Evolutionary conservation across 176 grass and related monocot species (phyloP), one percentile per base, ranked within the genome.

Genomic region (Raddia distichophylla): DNA sequence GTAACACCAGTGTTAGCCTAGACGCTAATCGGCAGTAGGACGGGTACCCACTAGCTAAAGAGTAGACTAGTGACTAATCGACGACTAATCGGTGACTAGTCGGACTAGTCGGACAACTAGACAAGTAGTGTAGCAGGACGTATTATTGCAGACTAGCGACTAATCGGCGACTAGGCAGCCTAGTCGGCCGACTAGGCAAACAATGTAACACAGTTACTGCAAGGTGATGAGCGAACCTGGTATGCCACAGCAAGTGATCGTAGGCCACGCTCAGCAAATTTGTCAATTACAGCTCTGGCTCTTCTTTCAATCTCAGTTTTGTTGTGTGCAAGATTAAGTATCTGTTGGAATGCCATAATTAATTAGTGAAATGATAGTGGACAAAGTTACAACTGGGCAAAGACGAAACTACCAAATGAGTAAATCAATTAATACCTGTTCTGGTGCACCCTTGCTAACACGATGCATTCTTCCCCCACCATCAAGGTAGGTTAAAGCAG

Each of bases 401-500:
- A 40, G 42, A 65, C 14, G 18, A 34, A 75, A 43, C 18, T 81
- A 18, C 32, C 5, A 58, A 61, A 61, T 49, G 37, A 11, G 20
- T 59, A 33, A 32, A 61, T 55, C 17, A 37, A 64, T 55, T 14
- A 76, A 15, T 91, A 93, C 94, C 94, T 97, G 94, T 79, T 97
- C 94, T 67, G 94, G 94, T 72, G 94, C 94, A 80, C 94, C 94
- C 78, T 97, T 97, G 91, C 94, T 97, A 63, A 91, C 94, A 67
- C 94, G 94, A 76, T 93, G 89, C 91, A 93, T 93, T 84, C 77
- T 91, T 37, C 94, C 94, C 10, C 72, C 84, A 37, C 27, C 70
- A 67, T 97, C 94, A 7, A 93, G 72, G 73, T 97, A 97, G 68
- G 94, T 93, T 73, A 97, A 83, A 55, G 94, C 94, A 64, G 94